These are phyloP conservation scores for Glycine latifolia DNA, from an alignment of 306 rosid species.

Conservation along the genomic window DNA sequence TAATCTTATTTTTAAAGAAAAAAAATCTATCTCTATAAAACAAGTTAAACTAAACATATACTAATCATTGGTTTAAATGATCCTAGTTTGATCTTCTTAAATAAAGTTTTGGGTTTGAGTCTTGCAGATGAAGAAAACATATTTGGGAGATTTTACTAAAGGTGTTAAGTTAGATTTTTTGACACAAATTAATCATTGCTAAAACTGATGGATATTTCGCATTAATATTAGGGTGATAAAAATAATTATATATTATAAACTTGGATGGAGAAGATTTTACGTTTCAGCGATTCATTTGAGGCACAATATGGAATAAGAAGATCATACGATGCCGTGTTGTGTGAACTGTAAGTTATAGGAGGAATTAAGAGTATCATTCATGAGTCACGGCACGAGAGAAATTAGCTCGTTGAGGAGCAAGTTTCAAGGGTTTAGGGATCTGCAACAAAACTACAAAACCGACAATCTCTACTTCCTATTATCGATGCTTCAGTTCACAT, in stretches of 20 bases:
- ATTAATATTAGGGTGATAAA: no score
- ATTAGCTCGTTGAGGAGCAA: background rate
- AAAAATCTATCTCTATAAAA: background rate
- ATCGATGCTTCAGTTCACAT: background rate
- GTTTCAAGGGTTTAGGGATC: constrained; percentile 4
- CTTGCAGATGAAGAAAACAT: no score
- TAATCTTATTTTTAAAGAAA: background rate
- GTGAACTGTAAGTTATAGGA: background rate
- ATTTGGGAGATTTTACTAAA: no score
- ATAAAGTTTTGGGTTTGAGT: no score
- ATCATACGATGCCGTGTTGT: background rate
- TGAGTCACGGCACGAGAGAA: background rate
- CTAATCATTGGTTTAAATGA: background rate
- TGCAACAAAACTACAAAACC: background rate
- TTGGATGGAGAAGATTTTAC: background rate
- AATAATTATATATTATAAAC: background rate
- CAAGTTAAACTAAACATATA: background rate
- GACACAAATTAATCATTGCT: no score
- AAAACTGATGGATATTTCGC: no score
- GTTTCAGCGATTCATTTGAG: background rate
- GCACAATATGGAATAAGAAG: background rate
- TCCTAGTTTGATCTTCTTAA: no score
- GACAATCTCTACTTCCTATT: background rate
- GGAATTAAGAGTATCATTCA: no score
- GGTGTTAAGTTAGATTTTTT: no score